Evolutionary conservation across 148 eudicot species (phyloP).

Genomic region (Fagopyrum esculentum): DNA sequence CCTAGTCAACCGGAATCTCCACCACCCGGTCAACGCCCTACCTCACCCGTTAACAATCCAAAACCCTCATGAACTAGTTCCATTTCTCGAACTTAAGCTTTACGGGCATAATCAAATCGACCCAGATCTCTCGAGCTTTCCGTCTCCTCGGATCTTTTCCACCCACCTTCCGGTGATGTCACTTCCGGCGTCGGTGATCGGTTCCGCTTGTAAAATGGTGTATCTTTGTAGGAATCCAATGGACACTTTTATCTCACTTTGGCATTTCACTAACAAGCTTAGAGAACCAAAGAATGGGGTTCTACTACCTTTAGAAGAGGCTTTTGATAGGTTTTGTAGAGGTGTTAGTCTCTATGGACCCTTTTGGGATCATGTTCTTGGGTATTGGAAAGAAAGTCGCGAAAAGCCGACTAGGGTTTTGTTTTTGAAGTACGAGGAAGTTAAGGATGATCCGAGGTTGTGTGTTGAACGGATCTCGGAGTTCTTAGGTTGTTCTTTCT

Average conservation of each 20-base stretch:
- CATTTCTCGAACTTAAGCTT: constrained; percentile 21
- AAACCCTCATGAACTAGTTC: constrained; percentile 28
- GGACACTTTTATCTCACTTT: constrained; percentile 27
- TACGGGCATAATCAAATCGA: background rate
- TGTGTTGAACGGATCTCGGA: background rate
- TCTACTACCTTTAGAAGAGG: background rate
- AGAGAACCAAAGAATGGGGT: background rate
- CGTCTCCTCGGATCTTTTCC: constrained; percentile 22
- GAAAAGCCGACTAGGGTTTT: constrained; percentile 14
- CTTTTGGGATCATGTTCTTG: constrained; percentile 24
- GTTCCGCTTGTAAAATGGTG: constrained; percentile 23
- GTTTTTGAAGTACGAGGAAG: constrained; percentile 27
- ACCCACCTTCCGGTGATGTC: constrained; percentile 21
- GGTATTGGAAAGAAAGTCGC: constrained; percentile 23
- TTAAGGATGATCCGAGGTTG: background rate
- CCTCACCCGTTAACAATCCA: constrained; percentile 22
- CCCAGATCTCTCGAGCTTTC: constrained; percentile 4
- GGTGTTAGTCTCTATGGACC: constrained; percentile 12
- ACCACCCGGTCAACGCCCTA: background rate
- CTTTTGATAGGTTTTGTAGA: too few relatives aligned
- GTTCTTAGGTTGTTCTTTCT: constrained; percentile 11
- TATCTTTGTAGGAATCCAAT: constrained; percentile 30
- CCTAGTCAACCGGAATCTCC: constrained; percentile 17
- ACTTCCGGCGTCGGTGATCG: constrained; percentile 18
- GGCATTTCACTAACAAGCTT: background rate